phyloP scores from a whole-genome alignment of 192 early-diverging fungal species.

The Coemansia biformis region DNA sequence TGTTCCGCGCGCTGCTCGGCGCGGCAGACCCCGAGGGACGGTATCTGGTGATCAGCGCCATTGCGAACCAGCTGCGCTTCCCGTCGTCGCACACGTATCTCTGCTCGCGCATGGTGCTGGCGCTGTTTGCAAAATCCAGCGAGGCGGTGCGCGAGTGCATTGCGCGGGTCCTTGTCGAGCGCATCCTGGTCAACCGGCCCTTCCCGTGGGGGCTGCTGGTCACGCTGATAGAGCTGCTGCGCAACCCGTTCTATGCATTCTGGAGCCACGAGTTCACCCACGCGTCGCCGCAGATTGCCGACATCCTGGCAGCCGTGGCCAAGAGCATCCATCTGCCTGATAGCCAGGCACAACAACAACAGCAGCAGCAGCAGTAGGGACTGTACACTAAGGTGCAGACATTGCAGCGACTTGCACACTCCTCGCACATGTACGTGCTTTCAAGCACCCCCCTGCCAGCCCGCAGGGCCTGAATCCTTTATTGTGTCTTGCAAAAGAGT shows the following conservation, averaged over 20 bases:
- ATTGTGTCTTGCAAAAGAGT: no score
- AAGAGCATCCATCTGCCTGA: constrained; percentile 43
- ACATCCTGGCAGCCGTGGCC: constrained; percentile 50
- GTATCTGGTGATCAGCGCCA: constrained; percentile 84
- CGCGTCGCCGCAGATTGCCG: constrained; percentile 45
- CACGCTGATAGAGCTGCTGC: constrained; percentile 95
- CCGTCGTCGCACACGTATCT: constrained; percentile 97
- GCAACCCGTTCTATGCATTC: constrained; percentile 77
- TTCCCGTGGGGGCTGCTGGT: constrained; percentile 97
- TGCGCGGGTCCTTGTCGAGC: constrained; percentile 88
- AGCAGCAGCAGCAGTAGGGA: not conserved
- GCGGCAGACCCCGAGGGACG: constrained; percentile 63
- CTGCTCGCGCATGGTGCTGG: constrained; percentile 82
- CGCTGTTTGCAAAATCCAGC: constrained; percentile 64
- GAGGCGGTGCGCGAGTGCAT: constrained; percentile 92
- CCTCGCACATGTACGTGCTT: no score
- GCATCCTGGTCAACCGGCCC: constrained; percentile 91
- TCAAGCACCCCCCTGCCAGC: no score
- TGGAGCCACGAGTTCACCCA: constrained; percentile 62
- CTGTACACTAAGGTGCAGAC: no score
- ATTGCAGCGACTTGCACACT: no score
- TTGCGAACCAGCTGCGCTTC: constrained; percentile 95
- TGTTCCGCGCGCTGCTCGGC: constrained; percentile 73
- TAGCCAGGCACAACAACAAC: not conserved
- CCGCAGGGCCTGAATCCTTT: no score